Conservation (phyloP, 305 asterid genomes). For the Euphrasia arctica region DNA sequence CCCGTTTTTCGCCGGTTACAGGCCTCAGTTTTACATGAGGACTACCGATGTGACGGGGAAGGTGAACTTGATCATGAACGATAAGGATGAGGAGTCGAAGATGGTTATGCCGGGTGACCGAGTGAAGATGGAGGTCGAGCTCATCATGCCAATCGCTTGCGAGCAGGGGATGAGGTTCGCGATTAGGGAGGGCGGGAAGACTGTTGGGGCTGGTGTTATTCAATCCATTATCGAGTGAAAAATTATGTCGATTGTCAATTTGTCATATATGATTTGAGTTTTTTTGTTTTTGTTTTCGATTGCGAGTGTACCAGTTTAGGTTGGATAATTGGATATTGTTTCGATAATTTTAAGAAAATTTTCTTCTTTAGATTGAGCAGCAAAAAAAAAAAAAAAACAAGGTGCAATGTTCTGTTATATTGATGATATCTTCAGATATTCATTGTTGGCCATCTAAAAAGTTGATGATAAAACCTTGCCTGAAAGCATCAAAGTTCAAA, state of each 20-base stretch:
- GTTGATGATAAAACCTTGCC: conserved; percentile 20
- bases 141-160: not conserved
- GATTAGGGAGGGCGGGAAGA: not conserved
- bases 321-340: conserved; percentile 20
- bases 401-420: conserved; percentile 12
- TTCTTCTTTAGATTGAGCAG: conserved; percentile 8
- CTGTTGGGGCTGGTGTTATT: conserved; percentile 4
- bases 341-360: conserved; percentile 18
- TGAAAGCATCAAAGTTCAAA: no score
- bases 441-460: not conserved
- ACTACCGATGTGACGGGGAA: conserved; percentile 6
- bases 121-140: conserved; percentile 2
- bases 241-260: conserved; percentile 24
- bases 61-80: conserved; percentile 4
- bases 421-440: conserved; percentile 13
- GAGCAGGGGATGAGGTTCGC: conserved; percentile 11
- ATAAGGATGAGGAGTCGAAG: conserved; percentile 8
- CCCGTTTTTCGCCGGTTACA: not conserved
- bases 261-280: conserved; percentile 23
- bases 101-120: conserved; percentile 1
- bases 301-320: conserved; percentile 29
- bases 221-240: conserved; percentile 3
- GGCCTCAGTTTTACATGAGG: conserved; percentile 11
- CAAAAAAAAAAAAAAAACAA: not conserved
- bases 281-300: conserved; percentile 22